These are phyloP conservation scores for Aspergillus cejpii DNA, from an alignment of 2,329 filamentous ascomycete species.

Conservation along the genomic window DNA sequence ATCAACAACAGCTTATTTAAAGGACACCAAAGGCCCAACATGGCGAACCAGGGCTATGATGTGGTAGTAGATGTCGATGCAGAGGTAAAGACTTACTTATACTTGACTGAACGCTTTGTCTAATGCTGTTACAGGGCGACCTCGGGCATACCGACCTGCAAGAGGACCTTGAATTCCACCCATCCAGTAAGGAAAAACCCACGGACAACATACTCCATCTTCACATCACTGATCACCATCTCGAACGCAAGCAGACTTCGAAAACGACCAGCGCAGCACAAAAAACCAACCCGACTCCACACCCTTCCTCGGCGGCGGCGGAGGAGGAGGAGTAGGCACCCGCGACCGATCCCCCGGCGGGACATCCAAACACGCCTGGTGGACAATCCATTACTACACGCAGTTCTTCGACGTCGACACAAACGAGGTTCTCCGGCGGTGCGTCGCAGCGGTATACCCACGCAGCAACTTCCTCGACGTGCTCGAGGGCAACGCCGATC, in stretches of 20 bases:
- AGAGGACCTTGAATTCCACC: constrained; percentile 98
- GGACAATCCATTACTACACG: constrained; percentile 87
- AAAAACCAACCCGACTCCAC: constrained; percentile 46
- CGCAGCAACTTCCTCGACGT: constrained; percentile 94
- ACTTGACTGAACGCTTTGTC: background rate
- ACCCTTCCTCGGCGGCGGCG: constrained; percentile 44
- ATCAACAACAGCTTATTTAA: constrained; percentile 12
- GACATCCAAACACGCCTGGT: constrained; percentile 75
- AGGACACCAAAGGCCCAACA: constrained; percentile 36
- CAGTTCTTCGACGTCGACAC: constrained; percentile 99
- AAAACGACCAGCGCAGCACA: constrained; percentile 50
- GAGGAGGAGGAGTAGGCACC: too few relatives aligned
- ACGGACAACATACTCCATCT: background rate
- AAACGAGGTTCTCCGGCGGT: constrained; percentile 75
- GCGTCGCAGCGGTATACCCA: constrained; percentile 81
- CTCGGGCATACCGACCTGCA: constrained; percentile 96
- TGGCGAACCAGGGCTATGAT: constrained; percentile 87
- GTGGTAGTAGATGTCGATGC: constrained; percentile 96
- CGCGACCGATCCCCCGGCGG: constrained; percentile 38
- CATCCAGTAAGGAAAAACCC: constrained; percentile 54
- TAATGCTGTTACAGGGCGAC: constrained; percentile 62
- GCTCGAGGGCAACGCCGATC: constrained; percentile 88
- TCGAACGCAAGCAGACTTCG: constrained; percentile 54
- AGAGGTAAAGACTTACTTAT: constrained; percentile 54
- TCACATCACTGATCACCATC: background rate